Conservation (phyloP, 1,139 yeast species). For the Candida labiduridarum region DNA sequence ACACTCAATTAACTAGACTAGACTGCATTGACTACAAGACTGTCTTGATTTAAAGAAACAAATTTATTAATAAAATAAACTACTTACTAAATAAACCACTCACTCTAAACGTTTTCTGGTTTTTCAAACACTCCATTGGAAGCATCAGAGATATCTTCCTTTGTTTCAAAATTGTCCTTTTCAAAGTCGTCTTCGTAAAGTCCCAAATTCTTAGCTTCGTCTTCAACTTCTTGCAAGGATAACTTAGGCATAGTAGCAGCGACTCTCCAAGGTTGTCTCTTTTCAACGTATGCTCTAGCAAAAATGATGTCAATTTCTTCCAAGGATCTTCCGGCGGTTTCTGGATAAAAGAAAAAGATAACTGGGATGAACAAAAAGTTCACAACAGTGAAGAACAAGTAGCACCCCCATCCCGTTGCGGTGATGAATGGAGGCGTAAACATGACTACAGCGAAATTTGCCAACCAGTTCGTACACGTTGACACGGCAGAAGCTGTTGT, state of each 20-base stretch:
- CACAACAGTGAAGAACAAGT: constrained; percentile 45
- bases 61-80: too few relatives aligned
- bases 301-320: constrained; percentile 50
- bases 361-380: constrained; percentile 43
- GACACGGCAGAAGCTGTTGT: constrained; percentile 56
- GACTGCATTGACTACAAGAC: too few relatives aligned
- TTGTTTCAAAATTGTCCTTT: constrained; percentile 35
- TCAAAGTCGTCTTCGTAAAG: constrained; percentile 46
- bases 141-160: constrained; percentile 25
- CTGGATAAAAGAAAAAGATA: constrained; percentile 51
- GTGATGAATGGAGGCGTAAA: constrained; percentile 48
- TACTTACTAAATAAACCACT: too few relatives aligned
- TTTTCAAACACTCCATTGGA: constrained; percentile 15
- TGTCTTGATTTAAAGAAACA: too few relatives aligned
- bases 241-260: constrained; percentile 55
- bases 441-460: constrained; percentile 51
- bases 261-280: constrained; percentile 51
- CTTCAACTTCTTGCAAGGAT: constrained; percentile 47
- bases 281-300: constrained; percentile 51
- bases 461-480: constrained; percentile 51
- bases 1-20: too few relatives aligned
- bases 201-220: constrained; percentile 50
- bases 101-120: too few relatives aligned
- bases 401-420: constrained; percentile 44
- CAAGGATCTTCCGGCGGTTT: constrained; percentile 50